phyloP scores from a whole-genome alignment of 139 green algal genomes.

The Chlorella sp. region DNA sequence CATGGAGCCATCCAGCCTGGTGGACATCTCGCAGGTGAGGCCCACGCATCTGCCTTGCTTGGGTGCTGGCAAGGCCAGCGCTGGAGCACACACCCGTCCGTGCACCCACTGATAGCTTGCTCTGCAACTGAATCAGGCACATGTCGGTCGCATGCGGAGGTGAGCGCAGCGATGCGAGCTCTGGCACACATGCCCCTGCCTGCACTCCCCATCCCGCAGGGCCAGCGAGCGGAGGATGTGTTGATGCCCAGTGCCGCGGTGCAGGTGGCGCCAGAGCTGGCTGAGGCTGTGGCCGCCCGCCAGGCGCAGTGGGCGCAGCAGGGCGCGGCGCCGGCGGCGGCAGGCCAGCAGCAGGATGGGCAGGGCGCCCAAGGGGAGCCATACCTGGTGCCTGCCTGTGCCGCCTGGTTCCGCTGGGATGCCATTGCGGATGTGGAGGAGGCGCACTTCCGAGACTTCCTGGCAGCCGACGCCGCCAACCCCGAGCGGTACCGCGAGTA shows the following conservation, averaged over 20 bases:
- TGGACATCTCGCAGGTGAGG: conserved; percentile 57
- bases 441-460: conserved; percentile 20
- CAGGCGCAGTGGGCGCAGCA: conserved; percentile 9
- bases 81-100: too few relatives aligned
- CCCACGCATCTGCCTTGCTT: too few relatives aligned
- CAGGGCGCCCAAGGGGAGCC: conserved; percentile 34
- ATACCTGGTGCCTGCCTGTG: conserved; percentile 68
- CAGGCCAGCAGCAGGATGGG: not conserved
- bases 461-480: not conserved
- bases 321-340: not conserved
- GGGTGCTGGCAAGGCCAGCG: too few relatives aligned
- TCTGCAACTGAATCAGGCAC: too few relatives aligned
- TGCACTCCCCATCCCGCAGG: not conserved
- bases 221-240: conserved; percentile 10
- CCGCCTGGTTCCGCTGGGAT: conserved; percentile 83
- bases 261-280: conserved; percentile 8
- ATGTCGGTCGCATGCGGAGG: too few relatives aligned
- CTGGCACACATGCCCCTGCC: too few relatives aligned
- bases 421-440: conserved; percentile 42
- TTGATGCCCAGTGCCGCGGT: conserved; percentile 18
- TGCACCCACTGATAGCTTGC: too few relatives aligned
- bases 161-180: too few relatives aligned
- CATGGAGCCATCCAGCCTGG: conserved; percentile 39
- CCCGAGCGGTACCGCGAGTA: conserved; percentile 68
- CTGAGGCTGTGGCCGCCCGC: not conserved